Percentiles rank a stretch among this genome's conserved stretches.
phyloP scores from a whole-genome alignment of 2,329 filamentous ascomycete species.

The Phoma herbarum region DNA sequence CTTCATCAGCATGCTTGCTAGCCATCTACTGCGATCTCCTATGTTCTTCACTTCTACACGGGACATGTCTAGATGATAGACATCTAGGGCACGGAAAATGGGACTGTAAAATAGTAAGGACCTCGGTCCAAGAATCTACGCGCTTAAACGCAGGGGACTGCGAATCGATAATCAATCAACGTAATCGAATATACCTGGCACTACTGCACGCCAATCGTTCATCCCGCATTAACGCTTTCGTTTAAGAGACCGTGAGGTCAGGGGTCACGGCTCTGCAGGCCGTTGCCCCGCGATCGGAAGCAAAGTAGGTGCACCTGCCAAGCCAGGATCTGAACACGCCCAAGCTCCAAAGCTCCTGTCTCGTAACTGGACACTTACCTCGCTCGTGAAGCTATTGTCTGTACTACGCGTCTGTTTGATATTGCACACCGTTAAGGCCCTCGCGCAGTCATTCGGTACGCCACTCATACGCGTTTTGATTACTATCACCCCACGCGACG shows the following conservation, averaged over 20 bases:
- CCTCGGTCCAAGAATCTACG: conserved; percentile 14
- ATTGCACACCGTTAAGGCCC: neutral
- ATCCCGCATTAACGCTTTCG: conserved; percentile 6
- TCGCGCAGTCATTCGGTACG: neutral
- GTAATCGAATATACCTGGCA: conserved; percentile 6
- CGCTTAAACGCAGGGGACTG: conserved; percentile 9
- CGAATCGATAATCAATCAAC: conserved; percentile 7
- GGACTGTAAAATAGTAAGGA: conserved; percentile 21
- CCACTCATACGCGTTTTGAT: neutral
- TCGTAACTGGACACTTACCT: conserved; percentile 1
- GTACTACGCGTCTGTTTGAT: conserved; percentile 4
- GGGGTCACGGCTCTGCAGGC: conserved; percentile 16
- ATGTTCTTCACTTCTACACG: conserved; percentile 20
- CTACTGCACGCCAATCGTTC: neutral
- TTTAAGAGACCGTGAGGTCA: conserved; percentile 2
- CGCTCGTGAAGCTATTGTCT: conserved; percentile 4
- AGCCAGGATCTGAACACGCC: conserved; percentile 12
- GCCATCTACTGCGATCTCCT: conserved; percentile 14
- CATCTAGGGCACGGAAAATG: conserved; percentile 22
- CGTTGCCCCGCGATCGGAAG: conserved; percentile 17
- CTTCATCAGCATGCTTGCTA: conserved; percentile 17
- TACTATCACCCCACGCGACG: conserved; percentile 5
- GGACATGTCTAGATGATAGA: conserved; percentile 17
- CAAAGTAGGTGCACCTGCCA: conserved; percentile 4
- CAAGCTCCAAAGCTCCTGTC: conserved; percentile 23